Evolutionary conservation across 805 yeast genomes (phyloP), one percentile per base, ranked within the genome.

Genomic region (Scheffersomyces spartinae): DNA sequence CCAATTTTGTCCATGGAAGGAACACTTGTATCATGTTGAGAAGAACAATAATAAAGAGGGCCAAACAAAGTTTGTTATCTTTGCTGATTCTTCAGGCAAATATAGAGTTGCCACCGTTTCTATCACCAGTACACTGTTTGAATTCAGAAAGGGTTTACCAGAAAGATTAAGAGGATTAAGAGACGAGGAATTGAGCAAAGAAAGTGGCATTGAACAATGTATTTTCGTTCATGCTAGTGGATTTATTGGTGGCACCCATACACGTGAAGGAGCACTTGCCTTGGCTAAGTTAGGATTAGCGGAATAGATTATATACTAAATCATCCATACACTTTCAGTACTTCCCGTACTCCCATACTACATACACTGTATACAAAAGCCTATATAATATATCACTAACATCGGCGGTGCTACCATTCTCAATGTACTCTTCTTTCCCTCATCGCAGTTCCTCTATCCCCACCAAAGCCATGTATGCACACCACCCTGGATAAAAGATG

Each of bases 221-320:
- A 72, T 86, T 12, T 91, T 91, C 46, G 74, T 91, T 30, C 98
- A 91, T 42, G 95, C 97, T 22, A 82, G 94, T 21, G 97, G 98
- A 0, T 91, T 91, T 55, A 91, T 91, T 43, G 98, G 98, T 23
- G 98, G 98, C 27, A 83, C 88, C 29, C 64, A 74, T 44, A 68
- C 93, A 13, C 59, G 64, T 35, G 95, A 84, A 26, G 79, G 81
- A 17, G 96, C 77, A 9, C 47, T 84, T 30, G 53, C 70, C 43
- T 64, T 91, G 52, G 96, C 97, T 5, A 57, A 55, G 27, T n/a
- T n/a, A 26, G 38, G 36, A 45, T 56, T 8, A 43, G 49, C 34
- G 38, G 27, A 11, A 13, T 19, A 25, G 24, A 23, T 14, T 18
- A 17, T 15, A 13, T 23, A 15, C 6, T 10, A 15, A 12, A 21